Percentiles rank a stretch among this genome's conserved stretches.
Evolutionary conservation across 1,284 basidiomycete species (phyloP).

Genomic region (Papiliotrema laurentii): DNA sequence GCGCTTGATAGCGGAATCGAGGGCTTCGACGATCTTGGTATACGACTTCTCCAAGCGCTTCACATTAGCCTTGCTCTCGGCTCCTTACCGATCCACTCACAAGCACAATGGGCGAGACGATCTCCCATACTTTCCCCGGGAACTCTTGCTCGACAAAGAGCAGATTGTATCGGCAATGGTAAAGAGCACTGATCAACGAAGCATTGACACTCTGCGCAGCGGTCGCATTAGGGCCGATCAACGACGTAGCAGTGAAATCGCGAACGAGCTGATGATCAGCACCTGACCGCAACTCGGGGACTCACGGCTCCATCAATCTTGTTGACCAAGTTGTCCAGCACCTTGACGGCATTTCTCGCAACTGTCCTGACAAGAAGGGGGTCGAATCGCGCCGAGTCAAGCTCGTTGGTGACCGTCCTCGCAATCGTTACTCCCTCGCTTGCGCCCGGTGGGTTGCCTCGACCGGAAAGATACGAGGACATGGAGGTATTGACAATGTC

Average conservation of each 20-base stretch:
- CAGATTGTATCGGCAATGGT: slow-evolving; percentile 69
- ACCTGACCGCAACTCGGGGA: slow-evolving; percentile 6
- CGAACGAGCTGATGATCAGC: slow-evolving; percentile 56
- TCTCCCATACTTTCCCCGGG: slow-evolving; percentile 57
- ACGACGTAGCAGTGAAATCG: slow-evolving; percentile 69
- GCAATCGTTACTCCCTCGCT: slow-evolving; percentile 72
- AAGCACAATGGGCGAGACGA: slow-evolving; percentile 60
- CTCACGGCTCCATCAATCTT: slow-evolving; percentile 65
- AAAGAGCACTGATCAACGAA: slow-evolving; percentile 69
- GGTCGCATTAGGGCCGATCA: slow-evolving; percentile 71
- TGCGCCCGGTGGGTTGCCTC: slow-evolving; percentile 64
- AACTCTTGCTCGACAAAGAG: slow-evolving; percentile 67
- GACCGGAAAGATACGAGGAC: slow-evolving; percentile 52
- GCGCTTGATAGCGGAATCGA: slow-evolving; percentile 68
- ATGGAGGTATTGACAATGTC: slow-evolving; percentile 73
- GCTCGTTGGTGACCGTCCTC: slow-evolving; percentile 75
- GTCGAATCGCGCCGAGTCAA: slow-evolving; percentile 89
- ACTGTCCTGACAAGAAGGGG: slow-evolving; percentile 75
- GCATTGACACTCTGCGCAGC: slow-evolving; percentile 71
- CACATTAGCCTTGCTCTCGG: background rate
- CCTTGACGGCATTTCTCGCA: slow-evolving; percentile 64
- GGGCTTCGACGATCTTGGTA: slow-evolving; percentile 62
- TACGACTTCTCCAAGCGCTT: slow-evolving; percentile 62
- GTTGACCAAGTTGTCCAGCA: slow-evolving; percentile 62
- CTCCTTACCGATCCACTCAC: slow-evolving; percentile 49